Conservation (phyloP, 1,284 basidiomycete genomes). For the Schizopora paradoxa region DNA sequence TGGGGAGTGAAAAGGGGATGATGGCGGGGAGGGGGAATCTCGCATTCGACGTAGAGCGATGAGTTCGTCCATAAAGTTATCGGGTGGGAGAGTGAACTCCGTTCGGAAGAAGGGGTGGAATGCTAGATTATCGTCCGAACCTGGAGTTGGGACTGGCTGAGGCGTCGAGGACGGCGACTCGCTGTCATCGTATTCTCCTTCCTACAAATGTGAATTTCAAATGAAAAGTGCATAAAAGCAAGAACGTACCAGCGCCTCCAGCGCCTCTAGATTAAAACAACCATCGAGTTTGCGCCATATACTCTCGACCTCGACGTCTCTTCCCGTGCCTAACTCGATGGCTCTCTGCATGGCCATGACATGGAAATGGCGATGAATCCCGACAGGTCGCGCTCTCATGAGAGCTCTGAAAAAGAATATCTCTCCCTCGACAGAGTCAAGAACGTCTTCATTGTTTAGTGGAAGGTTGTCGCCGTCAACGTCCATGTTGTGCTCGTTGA, state of each 20-base stretch:
- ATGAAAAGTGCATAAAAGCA: constrained; percentile 11
- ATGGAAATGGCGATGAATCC: constrained; percentile 76
- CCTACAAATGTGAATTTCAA: constrained; percentile 43
- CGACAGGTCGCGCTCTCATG: constrained; percentile 72
- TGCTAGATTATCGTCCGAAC: constrained; percentile 58
- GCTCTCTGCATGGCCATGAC: constrained; percentile 65
- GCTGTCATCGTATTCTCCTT: constrained; percentile 51
- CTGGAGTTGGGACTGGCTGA: constrained; percentile 51
- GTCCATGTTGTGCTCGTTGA: constrained; percentile 20
- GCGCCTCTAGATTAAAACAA: constrained; percentile 71
- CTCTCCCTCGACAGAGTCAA: constrained; percentile 72
- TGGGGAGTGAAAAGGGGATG: constrained; percentile 39
- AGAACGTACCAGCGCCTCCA: constrained; percentile 66
- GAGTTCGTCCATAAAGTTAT: constrained; percentile 51
- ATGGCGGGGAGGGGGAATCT: constrained; percentile 49
- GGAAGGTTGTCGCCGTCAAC: constrained; percentile 15
- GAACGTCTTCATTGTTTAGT: constrained; percentile 29
- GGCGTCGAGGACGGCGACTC: constrained; percentile 41
- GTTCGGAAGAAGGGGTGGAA: constrained; percentile 64
- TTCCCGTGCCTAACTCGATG: constrained; percentile 66
- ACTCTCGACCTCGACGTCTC: constrained; percentile 51
- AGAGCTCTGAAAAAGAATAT: constrained; percentile 75
- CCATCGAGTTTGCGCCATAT: constrained; percentile 71
- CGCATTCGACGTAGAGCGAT: constrained; percentile 60
- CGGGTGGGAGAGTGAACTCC: constrained; percentile 59